Percentiles rank a stretch among this genome's conserved stretches.
Conservation (phyloP, 352 stramenopile genomes). For the Phytophthora nicotianae region DNA sequence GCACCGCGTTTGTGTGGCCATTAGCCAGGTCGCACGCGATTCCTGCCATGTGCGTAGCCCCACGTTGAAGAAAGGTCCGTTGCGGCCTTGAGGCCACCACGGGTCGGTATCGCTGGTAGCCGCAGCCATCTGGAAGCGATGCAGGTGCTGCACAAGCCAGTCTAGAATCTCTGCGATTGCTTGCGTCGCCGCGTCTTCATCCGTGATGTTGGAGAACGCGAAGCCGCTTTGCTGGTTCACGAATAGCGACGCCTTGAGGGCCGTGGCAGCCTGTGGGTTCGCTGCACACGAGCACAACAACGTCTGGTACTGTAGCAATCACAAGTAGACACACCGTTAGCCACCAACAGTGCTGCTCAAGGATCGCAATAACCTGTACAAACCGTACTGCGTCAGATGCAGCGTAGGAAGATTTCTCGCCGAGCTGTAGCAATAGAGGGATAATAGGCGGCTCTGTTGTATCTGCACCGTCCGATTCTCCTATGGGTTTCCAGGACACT, state of each 20-base stretch:
- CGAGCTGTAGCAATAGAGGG: slow-evolving; percentile 70
- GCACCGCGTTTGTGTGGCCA: slow-evolving; percentile 69
- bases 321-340: slow-evolving; percentile 5
- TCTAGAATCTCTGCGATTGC: slow-evolving; percentile 86
- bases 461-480: slow-evolving; percentile 9
- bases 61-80: slow-evolving; percentile 87
- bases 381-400: slow-evolving; percentile 61
- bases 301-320: slow-evolving; percentile 54
- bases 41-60: slow-evolving; percentile 82
- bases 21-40: slow-evolving; percentile 69
- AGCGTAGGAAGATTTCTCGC: slow-evolving; percentile 67
- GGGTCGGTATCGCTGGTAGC: slow-evolving; percentile 81
- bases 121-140: slow-evolving; percentile 79
- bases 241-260: slow-evolving; percentile 60
- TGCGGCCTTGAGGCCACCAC: slow-evolving; percentile 88
- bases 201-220: slow-evolving; percentile 89
- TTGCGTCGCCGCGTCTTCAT: slow-evolving; percentile 89
- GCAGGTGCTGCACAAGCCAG: slow-evolving; percentile 83
- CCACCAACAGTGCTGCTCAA: neutral
- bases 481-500: slow-evolving; percentile 36
- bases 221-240: slow-evolving; percentile 81
- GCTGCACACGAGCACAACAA: slow-evolving; percentile 44
- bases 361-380: neutral
- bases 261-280: slow-evolving; percentile 16
- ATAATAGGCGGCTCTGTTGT: slow-evolving; percentile 32